Percentiles rank a stretch among this genome's conserved stretches.
These are phyloP conservation scores for Turritis glabra DNA, from an alignment of 345 rosid species.

Conservation along the genomic window DNA sequence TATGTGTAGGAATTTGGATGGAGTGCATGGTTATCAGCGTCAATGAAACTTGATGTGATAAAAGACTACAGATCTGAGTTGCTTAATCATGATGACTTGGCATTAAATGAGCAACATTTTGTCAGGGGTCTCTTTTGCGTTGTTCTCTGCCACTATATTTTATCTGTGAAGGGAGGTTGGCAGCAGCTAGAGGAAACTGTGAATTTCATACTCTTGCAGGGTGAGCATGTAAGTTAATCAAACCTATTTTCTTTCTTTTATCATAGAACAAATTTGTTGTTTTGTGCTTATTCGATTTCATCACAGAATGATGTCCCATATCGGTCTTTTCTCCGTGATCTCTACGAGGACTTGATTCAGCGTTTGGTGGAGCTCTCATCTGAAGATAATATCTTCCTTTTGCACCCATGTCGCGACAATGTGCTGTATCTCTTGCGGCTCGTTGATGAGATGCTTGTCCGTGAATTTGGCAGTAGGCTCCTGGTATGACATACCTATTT, in stretches of 20 bases:
- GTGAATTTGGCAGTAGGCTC: constrained; percentile 70
- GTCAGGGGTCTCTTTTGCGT: constrained; percentile 71
- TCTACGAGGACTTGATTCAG: constrained; percentile 68
- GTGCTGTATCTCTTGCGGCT: constrained; percentile 72
- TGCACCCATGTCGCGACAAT: constrained; percentile 95
- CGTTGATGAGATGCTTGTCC: constrained; percentile 85
- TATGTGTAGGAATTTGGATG: constrained; percentile 81
- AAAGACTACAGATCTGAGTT: constrained; percentile 55
- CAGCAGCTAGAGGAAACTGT: constrained; percentile 88
- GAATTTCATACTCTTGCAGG: constrained; percentile 71
- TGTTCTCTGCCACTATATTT: constrained; percentile 81
- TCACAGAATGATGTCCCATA: constrained; percentile 61
- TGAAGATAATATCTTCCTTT: constrained; percentile 80
- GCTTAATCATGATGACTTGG: constrained; percentile 43
- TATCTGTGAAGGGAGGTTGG: constrained; percentile 95
- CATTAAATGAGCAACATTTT: constrained; percentile 59
- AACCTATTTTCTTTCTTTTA: background rate
- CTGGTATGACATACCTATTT: constrained; percentile 53
- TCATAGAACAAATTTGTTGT: constrained; percentile 13
- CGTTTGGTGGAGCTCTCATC: constrained; percentile 71
- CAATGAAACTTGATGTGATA: constrained; percentile 67
- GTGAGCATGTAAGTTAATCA: constrained; percentile 60
- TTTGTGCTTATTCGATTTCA: constrained; percentile 26
- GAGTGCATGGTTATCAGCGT: constrained; percentile 84
- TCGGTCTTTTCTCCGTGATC: constrained; percentile 68